Conservation (phyloP, 306 rosid genomes). For the Bauhinia variegata region DNA sequence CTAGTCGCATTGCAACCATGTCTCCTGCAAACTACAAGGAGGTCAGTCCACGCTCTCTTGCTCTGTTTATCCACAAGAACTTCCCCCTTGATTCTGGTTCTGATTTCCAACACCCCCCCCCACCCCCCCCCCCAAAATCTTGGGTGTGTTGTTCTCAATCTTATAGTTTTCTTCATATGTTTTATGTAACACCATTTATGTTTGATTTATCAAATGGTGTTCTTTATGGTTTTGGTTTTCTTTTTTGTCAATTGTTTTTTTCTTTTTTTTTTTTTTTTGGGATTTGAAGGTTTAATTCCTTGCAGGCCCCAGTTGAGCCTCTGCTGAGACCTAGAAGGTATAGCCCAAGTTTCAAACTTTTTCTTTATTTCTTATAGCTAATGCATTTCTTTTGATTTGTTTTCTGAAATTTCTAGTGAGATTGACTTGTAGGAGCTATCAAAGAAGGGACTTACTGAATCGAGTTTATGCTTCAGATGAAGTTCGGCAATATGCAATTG, state of each 20-base stretch:
- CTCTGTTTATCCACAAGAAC: not conserved
- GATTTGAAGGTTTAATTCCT: not conserved
- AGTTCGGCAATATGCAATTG: constrained; percentile 44
- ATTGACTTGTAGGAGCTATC: constrained; percentile 36
- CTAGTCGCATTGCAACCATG: constrained; percentile 40
- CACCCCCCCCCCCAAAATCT: too few relatives aligned
- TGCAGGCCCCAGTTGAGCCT: constrained; percentile 49
- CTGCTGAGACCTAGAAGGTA: constrained; percentile 45
- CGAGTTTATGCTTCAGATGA: constrained; percentile 53
- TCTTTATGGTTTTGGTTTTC: not conserved
- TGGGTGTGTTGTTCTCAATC: not conserved
- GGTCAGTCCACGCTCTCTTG: constrained; percentile 26
- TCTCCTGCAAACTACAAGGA: constrained; percentile 54
- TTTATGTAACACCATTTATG: too few relatives aligned
- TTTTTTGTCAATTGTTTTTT: too few relatives aligned
- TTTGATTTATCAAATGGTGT: not conserved
- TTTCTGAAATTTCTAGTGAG: not conserved
- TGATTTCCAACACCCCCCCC: too few relatives aligned
- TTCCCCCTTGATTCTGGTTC: not conserved
- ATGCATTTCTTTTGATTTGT: not conserved
- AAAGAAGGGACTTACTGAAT: constrained; percentile 46
- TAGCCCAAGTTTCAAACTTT: not conserved
- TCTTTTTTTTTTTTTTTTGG: too few relatives aligned
- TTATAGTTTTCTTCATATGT: too few relatives aligned
- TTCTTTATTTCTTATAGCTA: not conserved